A percentile compares a stretch with the other conserved stretches of the same genome.
These are phyloP conservation scores for Geoglossum cookeanum DNA, from an alignment of 2,329 filamentous ascomycete genomes.

Conservation along the genomic window DNA sequence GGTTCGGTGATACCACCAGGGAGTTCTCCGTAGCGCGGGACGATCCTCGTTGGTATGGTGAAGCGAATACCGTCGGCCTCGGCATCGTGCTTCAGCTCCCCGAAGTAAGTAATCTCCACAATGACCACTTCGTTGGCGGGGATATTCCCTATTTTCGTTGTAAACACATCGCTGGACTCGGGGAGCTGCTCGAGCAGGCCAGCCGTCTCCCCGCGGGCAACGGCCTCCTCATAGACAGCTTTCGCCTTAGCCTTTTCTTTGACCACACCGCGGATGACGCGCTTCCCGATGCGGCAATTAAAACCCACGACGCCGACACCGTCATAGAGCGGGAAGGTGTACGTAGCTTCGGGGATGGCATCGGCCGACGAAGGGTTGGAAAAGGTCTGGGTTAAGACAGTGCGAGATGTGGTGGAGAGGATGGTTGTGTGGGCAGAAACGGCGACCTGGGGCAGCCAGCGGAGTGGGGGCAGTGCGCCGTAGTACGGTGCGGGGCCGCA, in stretches of 20 bases:
- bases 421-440: slow-evolving; percentile 42
- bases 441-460: slow-evolving; percentile 38
- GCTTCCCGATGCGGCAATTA: slow-evolving; percentile 40
- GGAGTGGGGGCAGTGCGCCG: neutral
- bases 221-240: slow-evolving; percentile 38
- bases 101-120: slow-evolving; percentile 46
- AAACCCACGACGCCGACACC: slow-evolving; percentile 53
- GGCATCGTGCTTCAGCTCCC: slow-evolving; percentile 53
- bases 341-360: slow-evolving; percentile 35
- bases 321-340: slow-evolving; percentile 54
- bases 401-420: slow-evolving; percentile 32
- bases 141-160: slow-evolving; percentile 48
- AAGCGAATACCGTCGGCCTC: slow-evolving; percentile 48
- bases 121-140: slow-evolving; percentile 35
- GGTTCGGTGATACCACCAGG: slow-evolving; percentile 19
- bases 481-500: neutral
- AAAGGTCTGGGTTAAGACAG: slow-evolving; percentile 39
- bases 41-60: slow-evolving; percentile 47
- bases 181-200: slow-evolving; percentile 44
- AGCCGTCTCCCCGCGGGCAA: slow-evolving; percentile 38
- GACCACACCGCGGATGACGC: slow-evolving; percentile 43
- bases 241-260: slow-evolving; percentile 45
- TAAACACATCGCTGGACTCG: slow-evolving; percentile 45
- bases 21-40: slow-evolving; percentile 42
- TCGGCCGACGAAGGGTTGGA: slow-evolving; percentile 30